phyloP scores from a whole-genome alignment of 345 rosid genomes.

The Geranium brycei region DNA sequence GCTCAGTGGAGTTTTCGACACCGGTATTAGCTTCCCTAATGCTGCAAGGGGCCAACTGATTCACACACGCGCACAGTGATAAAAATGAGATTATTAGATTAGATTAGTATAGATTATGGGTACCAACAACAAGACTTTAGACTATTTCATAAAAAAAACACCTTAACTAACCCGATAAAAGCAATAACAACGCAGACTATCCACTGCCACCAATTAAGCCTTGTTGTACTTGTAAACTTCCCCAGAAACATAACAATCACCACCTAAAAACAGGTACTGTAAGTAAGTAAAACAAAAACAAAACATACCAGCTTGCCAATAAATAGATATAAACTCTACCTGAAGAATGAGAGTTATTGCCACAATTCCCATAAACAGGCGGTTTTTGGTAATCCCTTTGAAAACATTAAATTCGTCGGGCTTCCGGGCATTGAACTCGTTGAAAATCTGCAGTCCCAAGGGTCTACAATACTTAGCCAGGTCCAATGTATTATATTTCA shows the following conservation, averaged over 20 bases:
- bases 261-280: conserved; percentile 23
- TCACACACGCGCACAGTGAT: neutral
- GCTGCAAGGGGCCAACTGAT: conserved; percentile 88
- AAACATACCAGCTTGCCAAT: too few relatives aligned
- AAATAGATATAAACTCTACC: conserved; percentile 21
- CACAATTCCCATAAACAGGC: conserved; percentile 68
- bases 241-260: conserved; percentile 71
- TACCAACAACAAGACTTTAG: neutral
- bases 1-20: conserved; percentile 46
- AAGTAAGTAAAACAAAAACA: too few relatives aligned
- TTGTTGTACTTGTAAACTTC: conserved; percentile 59
- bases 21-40: conserved; percentile 59
- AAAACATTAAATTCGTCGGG: conserved; percentile 81
- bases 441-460: conserved; percentile 44
- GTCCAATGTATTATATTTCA: neutral
- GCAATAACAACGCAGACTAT: conserved; percentile 49
- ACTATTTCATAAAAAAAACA: neutral
- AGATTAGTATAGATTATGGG: too few relatives aligned
- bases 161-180: conserved; percentile 37
- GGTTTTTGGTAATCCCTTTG: conserved; percentile 56
- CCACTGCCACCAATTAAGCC: conserved; percentile 80
- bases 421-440: conserved; percentile 89
- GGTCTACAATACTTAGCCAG: too few relatives aligned
- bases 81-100: too few relatives aligned
- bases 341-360: conserved; percentile 59